Conservation (phyloP, 2,329 filamentous ascomycete genomes). For the Onygenales sp. region DNA sequence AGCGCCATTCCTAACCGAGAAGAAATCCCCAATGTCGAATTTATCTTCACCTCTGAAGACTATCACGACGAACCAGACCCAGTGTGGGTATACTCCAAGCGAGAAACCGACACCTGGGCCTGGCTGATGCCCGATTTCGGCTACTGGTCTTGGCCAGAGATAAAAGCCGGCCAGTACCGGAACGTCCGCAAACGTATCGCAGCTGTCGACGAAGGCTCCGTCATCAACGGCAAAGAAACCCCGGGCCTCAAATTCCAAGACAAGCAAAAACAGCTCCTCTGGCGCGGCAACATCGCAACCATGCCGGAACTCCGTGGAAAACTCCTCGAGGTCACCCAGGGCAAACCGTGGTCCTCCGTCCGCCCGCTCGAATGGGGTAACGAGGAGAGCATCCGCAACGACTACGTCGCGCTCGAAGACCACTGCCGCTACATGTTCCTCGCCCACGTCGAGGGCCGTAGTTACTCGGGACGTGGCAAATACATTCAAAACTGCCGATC, state of each 20-base stretch:
- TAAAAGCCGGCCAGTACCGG: slow-evolving; percentile 35
- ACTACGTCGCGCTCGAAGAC: slow-evolving; percentile 42
- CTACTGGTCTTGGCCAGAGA: slow-evolving; percentile 45
- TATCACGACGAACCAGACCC: slow-evolving; percentile 24
- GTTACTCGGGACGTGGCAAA: slow-evolving; percentile 45
- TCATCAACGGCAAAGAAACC: slow-evolving; percentile 12
- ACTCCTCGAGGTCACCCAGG: slow-evolving; percentile 28
- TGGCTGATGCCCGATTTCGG: slow-evolving; percentile 48
- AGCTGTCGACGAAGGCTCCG: slow-evolving; percentile 25
- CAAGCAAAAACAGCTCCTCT: slow-evolving; percentile 40
- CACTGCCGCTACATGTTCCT: slow-evolving; percentile 48
- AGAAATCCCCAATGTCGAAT: slow-evolving; percentile 40
- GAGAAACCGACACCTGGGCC: slow-evolving; percentile 26
- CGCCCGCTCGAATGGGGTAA: slow-evolving; percentile 32
- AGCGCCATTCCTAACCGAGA: slow-evolving; percentile 27
- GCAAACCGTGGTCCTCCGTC: slow-evolving; percentile 40
- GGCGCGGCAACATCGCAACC: slow-evolving; percentile 37
- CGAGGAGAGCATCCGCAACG: slow-evolving; percentile 27
- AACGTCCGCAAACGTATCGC: slow-evolving; percentile 31
- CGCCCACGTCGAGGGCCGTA: slow-evolving; percentile 44
- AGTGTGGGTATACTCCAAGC: slow-evolving; percentile 37
- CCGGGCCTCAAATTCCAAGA: slow-evolving; percentile 18
- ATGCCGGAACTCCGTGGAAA: slow-evolving; percentile 28
- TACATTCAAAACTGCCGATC: slow-evolving; percentile 44
- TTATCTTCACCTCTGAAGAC: slow-evolving; percentile 40